Conservation (phyloP, 257 asterid genomes). For the Nicotiana undulata region DNA sequence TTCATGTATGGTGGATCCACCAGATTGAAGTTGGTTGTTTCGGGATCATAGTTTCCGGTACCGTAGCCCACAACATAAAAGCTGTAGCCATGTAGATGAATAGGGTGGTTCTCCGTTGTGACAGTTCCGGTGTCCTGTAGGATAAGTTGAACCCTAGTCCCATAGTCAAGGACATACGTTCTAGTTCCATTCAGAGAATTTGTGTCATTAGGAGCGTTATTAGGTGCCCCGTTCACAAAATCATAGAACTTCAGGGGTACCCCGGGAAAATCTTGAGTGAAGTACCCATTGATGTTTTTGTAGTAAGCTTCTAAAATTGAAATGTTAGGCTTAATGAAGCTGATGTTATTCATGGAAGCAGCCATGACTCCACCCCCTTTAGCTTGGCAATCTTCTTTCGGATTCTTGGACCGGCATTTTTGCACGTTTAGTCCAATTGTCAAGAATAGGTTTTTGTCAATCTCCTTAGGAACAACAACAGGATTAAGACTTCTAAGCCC, state of each 20-base stretch:
- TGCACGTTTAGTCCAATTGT: constrained; percentile 52
- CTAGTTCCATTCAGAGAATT: constrained; percentile 41
- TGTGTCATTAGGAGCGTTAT: constrained; percentile 46
- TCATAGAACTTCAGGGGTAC: constrained; percentile 40
- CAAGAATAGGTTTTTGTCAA: constrained; percentile 45
- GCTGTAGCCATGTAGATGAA: constrained; percentile 63
- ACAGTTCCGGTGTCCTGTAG: constrained; percentile 58
- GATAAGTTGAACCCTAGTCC: constrained; percentile 49
- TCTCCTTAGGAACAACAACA: constrained; percentile 31
- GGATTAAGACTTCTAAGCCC: constrained; percentile 43
- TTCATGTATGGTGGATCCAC: constrained; percentile 67
- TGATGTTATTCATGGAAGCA: constrained; percentile 61
- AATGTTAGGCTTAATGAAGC: constrained; percentile 42
- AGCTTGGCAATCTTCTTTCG: constrained; percentile 40
- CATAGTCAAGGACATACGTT: constrained; percentile 51
- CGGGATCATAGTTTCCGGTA: constrained; percentile 44
- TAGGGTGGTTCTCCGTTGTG: constrained; percentile 62
- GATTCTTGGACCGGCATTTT: constrained; percentile 34
- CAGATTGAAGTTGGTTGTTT: constrained; percentile 37
- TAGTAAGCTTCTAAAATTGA: constrained; percentile 51
- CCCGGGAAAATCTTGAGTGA: constrained; percentile 42
- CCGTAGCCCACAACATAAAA: constrained; percentile 64
- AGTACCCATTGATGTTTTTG: constrained; percentile 29
- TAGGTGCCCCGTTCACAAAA: constrained; percentile 58
- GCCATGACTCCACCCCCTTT: constrained; percentile 48